Conservation (phyloP, 768 basidiomycete genomes). For the Erythrobasidium yunnanense region DNA sequence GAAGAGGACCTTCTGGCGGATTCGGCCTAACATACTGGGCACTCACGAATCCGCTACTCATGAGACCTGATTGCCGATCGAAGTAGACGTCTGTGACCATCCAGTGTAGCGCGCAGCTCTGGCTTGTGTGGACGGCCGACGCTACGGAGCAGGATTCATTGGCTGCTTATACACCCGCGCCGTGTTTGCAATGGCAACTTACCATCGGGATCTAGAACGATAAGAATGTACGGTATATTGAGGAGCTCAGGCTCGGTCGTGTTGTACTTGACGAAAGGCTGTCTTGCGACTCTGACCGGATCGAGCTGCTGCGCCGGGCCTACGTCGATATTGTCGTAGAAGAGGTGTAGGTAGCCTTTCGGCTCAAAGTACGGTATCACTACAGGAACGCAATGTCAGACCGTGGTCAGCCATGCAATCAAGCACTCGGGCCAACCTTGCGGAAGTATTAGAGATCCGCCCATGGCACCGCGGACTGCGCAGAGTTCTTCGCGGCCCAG, state of each 20-base stretch:
- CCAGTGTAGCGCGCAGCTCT: slow-evolving; percentile 14
- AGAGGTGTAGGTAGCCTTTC: neutral
- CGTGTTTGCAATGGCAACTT: too few species aligned
- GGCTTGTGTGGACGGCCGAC: neutral
- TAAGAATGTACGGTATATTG: slow-evolving; percentile 7
- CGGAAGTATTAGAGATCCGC: neutral
- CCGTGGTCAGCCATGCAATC: neutral
- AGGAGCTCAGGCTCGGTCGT: neutral
- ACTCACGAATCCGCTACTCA: slow-evolving; percentile 13
- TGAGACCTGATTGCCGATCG: neutral
- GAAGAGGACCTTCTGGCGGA: slow-evolving; percentile 21
- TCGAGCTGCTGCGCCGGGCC: slow-evolving; percentile 18
- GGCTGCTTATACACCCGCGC: too few species aligned
- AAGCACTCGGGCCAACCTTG: neutral
- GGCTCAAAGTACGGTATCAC: neutral
- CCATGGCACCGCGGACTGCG: neutral
- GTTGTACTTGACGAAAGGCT: slow-evolving; percentile 14
- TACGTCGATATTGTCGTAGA: slow-evolving; percentile 19
- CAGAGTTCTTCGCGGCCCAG: neutral
- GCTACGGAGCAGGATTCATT: too few species aligned
- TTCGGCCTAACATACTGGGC: slow-evolving; percentile 9
- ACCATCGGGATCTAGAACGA: neutral
- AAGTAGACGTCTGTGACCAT: slow-evolving; percentile 24
- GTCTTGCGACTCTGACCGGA: slow-evolving; percentile 12
- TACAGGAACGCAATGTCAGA: neutral